Percentiles rank a stretch among this genome's conserved stretches.
phyloP scores from a whole-genome alignment of 23 red algal species.

The Gracilaria gracilis region DNA sequence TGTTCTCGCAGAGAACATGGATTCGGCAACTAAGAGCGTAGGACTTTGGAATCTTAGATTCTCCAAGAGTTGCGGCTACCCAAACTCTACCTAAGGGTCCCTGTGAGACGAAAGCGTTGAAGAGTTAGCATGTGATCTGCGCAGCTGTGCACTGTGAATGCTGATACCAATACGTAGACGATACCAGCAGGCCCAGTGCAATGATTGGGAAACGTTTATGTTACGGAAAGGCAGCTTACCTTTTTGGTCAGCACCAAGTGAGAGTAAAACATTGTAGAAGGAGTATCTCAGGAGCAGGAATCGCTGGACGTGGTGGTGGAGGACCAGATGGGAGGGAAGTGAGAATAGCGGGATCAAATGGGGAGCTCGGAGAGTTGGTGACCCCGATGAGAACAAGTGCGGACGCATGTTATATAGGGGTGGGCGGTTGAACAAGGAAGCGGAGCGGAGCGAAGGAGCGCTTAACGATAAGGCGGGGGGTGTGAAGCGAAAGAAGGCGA shows the following conservation, averaged over 20 bases:
- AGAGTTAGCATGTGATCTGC: neutral
- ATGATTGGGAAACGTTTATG: neutral
- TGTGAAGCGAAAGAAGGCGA: conserved; percentile 13
- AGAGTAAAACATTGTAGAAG: conserved; percentile 60
- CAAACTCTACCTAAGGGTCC: conserved; percentile 85
- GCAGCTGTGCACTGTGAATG: neutral
- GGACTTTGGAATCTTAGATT: conserved; percentile 59
- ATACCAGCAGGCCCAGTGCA: neutral
- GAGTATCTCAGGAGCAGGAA: neutral
- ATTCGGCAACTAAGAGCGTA: conserved; percentile 59
- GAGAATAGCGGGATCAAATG: no score
- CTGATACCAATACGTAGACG: neutral
- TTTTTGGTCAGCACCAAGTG: conserved; percentile 61
- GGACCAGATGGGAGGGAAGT: neutral
- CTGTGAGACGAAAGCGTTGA: neutral
- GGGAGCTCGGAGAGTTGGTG: neutral
- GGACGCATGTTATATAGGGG: conserved; percentile 14
- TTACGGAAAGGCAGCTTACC: conserved; percentile 8
- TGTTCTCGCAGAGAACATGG: conserved; percentile 59
- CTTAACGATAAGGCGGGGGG: neutral
- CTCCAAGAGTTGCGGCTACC: conserved; percentile 83
- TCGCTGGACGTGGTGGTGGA: neutral
- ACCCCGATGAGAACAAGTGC: neutral
- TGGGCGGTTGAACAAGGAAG: neutral
- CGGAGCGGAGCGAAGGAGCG: neutral